Percentiles rank a stretch among this genome's conserved stretches.
These are phyloP conservation scores for Chamaecyparis obtusa DNA, from an alignment of 75 land plant species.

Conservation along the genomic window DNA sequence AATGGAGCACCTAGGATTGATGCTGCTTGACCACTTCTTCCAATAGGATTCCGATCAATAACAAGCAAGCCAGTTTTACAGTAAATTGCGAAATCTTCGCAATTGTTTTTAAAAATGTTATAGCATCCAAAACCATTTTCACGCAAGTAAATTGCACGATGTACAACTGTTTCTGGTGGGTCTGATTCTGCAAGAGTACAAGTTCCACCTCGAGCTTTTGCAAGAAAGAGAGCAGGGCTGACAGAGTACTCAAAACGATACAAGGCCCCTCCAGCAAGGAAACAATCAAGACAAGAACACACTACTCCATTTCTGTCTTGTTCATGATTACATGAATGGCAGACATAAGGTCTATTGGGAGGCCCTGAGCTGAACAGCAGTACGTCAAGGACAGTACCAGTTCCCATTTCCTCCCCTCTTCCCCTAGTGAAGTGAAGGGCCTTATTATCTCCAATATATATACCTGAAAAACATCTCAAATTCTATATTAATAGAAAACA, in stretches of 20 bases:
- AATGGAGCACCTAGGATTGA: conserved; percentile 80
- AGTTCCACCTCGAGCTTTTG: conserved; percentile 90
- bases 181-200: conserved; percentile 88
- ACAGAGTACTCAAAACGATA: conserved; percentile 85
- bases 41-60: conserved; percentile 49
- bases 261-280: conserved; percentile 69
- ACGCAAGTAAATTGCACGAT: conserved; percentile 72
- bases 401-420: conserved; percentile 81
- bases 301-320: conserved; percentile 66
- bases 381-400: conserved; percentile 73
- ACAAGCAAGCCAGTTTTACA: conserved; percentile 90
- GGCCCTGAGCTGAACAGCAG: conserved; percentile 66
- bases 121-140: conserved; percentile 89
- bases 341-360: conserved; percentile 20
- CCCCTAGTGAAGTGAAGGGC: conserved; percentile 91
- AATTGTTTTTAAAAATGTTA: conserved; percentile 79
- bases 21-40: conserved; percentile 85
- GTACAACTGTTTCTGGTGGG: conserved; percentile 61
- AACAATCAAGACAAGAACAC: conserved; percentile 79
- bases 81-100: conserved; percentile 92
- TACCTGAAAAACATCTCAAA: conserved; percentile 40
- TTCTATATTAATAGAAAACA: neutral
- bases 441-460: conserved; percentile 70
- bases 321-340: conserved; percentile 41
- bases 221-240: conserved; percentile 65